These are phyloP conservation scores for Leucaena leucocephala DNA, from an alignment of 306 rosid species.

Conservation along the genomic window DNA sequence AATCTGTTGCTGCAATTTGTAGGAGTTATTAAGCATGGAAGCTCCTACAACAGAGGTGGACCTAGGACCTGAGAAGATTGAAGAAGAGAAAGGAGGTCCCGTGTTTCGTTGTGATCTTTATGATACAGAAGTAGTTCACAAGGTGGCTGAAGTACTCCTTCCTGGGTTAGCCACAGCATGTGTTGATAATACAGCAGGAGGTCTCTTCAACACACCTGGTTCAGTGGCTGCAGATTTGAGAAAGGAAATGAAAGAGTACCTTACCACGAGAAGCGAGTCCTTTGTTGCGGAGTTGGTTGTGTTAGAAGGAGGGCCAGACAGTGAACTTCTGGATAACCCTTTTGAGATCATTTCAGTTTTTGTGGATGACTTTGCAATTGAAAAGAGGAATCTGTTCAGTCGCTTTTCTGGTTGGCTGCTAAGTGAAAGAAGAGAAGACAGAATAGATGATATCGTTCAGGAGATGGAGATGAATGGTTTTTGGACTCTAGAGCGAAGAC, in stretches of 20 bases:
- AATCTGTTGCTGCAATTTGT: conserved; percentile 25
- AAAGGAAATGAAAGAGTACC: conserved; percentile 76
- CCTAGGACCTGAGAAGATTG: conserved; percentile 63
- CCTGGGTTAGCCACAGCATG: conserved; percentile 80
- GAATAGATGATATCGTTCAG: conserved; percentile 80
- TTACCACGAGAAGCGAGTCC: conserved; percentile 66
- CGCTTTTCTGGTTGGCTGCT: conserved; percentile 77
- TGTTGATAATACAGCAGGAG: conserved; percentile 81
- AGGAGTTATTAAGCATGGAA: conserved; percentile 56
- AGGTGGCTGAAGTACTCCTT: conserved; percentile 74
- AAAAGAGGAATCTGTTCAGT: conserved; percentile 70
- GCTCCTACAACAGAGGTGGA: conserved; percentile 50
- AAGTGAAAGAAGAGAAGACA: conserved; percentile 86
- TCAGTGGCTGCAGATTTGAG: conserved; percentile 71
- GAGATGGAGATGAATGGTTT: conserved; percentile 76
- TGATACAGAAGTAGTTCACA: conserved; percentile 66
- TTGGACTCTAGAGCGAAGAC: conserved; percentile 74
- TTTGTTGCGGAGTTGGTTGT: conserved; percentile 73
- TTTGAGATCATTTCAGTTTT: conserved; percentile 71
- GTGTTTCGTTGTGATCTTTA: conserved; percentile 60
- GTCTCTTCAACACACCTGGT: conserved; percentile 64
- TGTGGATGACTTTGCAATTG: conserved; percentile 70
- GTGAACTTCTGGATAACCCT: conserved; percentile 64
- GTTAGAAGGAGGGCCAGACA: conserved; percentile 57
- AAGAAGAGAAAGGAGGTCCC: conserved; percentile 55